Conservation (phyloP, 78 protist genomes). For the Guillardia theta region DNA sequence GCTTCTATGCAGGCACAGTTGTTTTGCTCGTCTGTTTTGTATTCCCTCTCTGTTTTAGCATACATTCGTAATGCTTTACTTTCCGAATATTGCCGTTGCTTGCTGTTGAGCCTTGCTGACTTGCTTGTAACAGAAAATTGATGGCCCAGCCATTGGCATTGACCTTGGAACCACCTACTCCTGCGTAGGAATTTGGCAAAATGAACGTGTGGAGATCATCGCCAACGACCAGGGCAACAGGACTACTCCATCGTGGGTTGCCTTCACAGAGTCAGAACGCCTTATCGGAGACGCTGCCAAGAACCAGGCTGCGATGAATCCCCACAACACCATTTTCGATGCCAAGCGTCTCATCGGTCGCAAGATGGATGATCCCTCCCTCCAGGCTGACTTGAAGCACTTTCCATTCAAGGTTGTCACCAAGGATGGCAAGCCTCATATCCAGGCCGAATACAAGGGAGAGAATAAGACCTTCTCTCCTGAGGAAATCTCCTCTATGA, state of each 20-base stretch:
- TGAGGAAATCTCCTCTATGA: slow-evolving; percentile 74
- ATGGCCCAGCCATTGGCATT: slow-evolving; percentile 22
- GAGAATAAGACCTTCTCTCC: slow-evolving; percentile 85
- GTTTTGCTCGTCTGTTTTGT: too few species aligned
- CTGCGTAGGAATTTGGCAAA: slow-evolving; percentile 61
- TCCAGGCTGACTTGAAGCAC: slow-evolving; percentile 87
- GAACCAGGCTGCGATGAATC: slow-evolving; percentile 94
- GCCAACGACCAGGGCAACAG: slow-evolving; percentile 72
- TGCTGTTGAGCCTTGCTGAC: too few species aligned
- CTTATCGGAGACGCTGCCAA: slow-evolving; percentile 90
- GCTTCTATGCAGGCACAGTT: too few species aligned
- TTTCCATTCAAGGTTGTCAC: slow-evolving; percentile 91
- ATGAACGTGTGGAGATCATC: slow-evolving; percentile 81
- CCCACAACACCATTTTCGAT: slow-evolving; percentile 94
- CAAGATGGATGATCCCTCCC: slow-evolving; percentile 20
- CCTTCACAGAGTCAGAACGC: slow-evolving; percentile 66
- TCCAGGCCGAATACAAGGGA: slow-evolving; percentile 85
- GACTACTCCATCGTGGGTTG: slow-evolving; percentile 68
- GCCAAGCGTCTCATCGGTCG: slow-evolving; percentile 86
- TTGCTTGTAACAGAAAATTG: neutral
- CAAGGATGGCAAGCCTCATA: slow-evolving; percentile 84
- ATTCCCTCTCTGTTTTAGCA: too few species aligned
- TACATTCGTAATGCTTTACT: too few species aligned
- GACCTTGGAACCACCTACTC: slow-evolving; percentile 58
- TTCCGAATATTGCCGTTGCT: too few species aligned